Evolutionary conservation across 2,329 filamentous ascomycete genomes (phyloP), one percentile per base, ranked within the genome.

Genomic region (Colletotrichum lini): DNA sequence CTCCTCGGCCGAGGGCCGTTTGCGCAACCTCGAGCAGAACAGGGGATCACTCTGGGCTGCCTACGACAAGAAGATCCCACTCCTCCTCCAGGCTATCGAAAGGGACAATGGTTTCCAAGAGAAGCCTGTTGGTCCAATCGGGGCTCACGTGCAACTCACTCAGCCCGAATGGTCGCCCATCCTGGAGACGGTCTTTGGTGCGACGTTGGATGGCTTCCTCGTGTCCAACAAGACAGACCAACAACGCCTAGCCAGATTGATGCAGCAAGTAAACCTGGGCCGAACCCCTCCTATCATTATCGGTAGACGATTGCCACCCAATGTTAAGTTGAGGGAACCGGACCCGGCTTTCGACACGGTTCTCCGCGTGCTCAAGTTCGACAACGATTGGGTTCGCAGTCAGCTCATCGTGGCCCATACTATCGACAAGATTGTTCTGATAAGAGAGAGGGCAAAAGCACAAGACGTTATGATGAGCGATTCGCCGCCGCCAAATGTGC

Each of bases 361-460:
- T 73, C 83, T 98, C 56, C 89, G 94, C 61, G 90, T 94, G 1
- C 85, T 99, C 63, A 92, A 94, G 80, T 93, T 98, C 73, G 93
- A 96, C 72, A 90, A 96, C 74, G 89, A 93, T 23, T 82, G 93
- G 53, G 92, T 98, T 23, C 91, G 91, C 60, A 93, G 94, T 72
- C 92, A 95, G 70, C 84, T 98, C 57, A 92, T 99, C 77, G 96
- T 98, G 79, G 92, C 91, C 73, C 88, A 94, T 75, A 83, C 84
- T 8, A 94, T 98, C 63, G 96, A 99, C 73, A 95, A 98, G 79
- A 90, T 92, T 9, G 89, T 98, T 7, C 85, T 99, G 0, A 90
- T 98, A 65, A 85, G 91, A 66, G 85, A 92, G 40, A 86, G 93
- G 38, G 80, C 86, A 1, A 88, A 94, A 67, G 96, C 92, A 1